phyloP scores from a whole-genome alignment of 1,139 yeast species.

The Meyerozyma athensensis region DNA sequence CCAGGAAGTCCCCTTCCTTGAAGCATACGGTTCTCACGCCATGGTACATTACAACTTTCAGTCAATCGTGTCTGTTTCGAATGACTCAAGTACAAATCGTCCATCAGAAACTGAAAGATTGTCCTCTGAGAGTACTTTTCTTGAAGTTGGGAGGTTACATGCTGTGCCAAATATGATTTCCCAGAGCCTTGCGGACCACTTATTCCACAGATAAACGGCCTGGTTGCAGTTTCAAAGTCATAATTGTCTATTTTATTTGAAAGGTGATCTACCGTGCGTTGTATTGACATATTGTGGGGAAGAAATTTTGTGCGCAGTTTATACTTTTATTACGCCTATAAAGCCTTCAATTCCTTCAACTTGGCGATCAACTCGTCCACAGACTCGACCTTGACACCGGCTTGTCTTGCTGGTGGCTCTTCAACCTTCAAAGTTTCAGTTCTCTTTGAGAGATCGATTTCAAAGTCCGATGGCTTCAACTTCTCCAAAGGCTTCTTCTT shows the following conservation, averaged over 20 bases:
- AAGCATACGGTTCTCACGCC: constrained; percentile 47
- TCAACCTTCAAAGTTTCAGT: constrained; percentile 68
- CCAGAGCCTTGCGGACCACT: constrained; percentile 96
- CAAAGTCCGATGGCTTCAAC: constrained; percentile 65
- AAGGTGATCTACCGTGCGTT: constrained; percentile 19
- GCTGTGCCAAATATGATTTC: constrained; percentile 61
- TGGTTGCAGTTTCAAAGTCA: constrained; percentile 11
- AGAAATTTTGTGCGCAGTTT: not conserved
- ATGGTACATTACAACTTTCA: constrained; percentile 15
- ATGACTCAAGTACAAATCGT: constrained; percentile 77
- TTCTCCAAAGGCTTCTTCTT: constrained; percentile 89
- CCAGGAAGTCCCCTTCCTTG: constrained; percentile 92
- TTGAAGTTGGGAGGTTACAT: constrained; percentile 34
- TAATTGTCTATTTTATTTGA: constrained; percentile 15
- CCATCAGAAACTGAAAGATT: constrained; percentile 67
- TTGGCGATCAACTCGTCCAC: constrained; percentile 82
- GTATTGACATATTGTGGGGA: constrained; percentile 11
- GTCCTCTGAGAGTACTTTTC: constrained; percentile 32
- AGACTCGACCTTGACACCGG: constrained; percentile 73
- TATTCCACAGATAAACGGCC: constrained; percentile 61
- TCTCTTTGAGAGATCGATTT: constrained; percentile 59
- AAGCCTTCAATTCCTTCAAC: constrained; percentile 65
- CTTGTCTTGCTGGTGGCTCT: constrained; percentile 79
- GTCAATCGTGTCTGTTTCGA: constrained; percentile 50
- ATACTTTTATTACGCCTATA: constrained; percentile 19